phyloP scores from a whole-genome alignment of 169 alveolate genomes.

The Eimeria necatrix region DNA sequence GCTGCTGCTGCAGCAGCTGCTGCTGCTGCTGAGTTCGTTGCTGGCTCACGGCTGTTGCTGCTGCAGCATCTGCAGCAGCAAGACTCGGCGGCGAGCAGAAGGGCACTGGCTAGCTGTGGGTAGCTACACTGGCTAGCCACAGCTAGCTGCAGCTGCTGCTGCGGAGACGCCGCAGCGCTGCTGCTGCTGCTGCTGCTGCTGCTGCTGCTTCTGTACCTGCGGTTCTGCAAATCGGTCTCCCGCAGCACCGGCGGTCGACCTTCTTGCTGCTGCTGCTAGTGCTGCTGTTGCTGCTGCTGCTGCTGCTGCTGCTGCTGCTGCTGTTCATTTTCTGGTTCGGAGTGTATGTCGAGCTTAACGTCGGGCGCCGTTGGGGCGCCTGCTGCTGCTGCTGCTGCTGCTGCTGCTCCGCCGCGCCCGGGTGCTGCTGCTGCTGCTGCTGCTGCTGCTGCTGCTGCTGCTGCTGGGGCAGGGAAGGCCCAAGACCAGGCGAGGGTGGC shows the following conservation, averaged over 20 bases:
- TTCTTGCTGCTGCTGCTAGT: not conserved
- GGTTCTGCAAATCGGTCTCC: not conserved
- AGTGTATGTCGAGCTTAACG: not conserved
- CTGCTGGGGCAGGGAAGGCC: not conserved
- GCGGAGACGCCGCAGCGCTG: not conserved
- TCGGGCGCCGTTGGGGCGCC: not conserved
- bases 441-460: not conserved
- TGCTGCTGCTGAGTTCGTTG: not conserved
- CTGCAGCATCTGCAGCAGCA: too few relatives aligned
- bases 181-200: not conserved
- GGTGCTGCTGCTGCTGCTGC: not conserved
- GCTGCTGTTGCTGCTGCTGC: constrained; percentile 14
- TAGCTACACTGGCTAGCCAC: too few relatives aligned
- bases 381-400: not conserved
- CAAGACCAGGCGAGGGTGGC: not conserved
- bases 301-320: not conserved
- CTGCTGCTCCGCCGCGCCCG: too few relatives aligned
- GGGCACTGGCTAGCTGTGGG: too few relatives aligned
- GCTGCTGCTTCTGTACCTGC: not conserved
- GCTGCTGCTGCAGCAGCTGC: not conserved
- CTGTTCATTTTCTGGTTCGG: not conserved
- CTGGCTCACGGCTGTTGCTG: too few relatives aligned
- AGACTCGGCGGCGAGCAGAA: too few relatives aligned
- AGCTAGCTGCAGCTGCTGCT: constrained; percentile 19
- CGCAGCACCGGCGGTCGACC: not conserved